These are phyloP conservation scores for Alnus glutinosa DNA, from an alignment of 306 rosid species.

Conservation along the genomic window DNA sequence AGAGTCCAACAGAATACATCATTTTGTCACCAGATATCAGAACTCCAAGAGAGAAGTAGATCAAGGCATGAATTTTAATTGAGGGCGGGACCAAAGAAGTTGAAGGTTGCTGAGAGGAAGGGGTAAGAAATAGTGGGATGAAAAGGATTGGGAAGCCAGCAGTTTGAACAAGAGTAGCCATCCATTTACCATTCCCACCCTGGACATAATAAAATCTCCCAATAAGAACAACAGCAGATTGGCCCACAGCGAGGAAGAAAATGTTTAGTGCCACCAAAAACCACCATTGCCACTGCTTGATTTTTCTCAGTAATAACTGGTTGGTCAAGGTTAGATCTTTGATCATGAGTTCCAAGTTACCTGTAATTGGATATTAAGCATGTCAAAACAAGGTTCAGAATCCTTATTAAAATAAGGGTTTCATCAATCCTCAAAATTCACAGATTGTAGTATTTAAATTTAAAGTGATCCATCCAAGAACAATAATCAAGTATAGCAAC, in stretches of 20 bases:
- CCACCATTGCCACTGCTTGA: slow-evolving; percentile 92
- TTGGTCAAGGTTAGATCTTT: slow-evolving; percentile 27
- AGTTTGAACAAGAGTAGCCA: slow-evolving; percentile 91
- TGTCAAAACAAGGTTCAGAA: too few species aligned
- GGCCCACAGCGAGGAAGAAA: slow-evolving; percentile 66
- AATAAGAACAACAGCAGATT: slow-evolving; percentile 75
- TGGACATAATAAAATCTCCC: slow-evolving; percentile 85
- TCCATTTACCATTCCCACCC: slow-evolving; percentile 91
- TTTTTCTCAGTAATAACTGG: slow-evolving; percentile 36
- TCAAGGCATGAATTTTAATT: slow-evolving; percentile 28
- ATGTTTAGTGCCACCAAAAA: slow-evolving; percentile 63
- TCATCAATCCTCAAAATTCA: too few species aligned
- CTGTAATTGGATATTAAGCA: too few species aligned
- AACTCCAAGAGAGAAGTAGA: slow-evolving; percentile 65
- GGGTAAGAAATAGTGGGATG: slow-evolving; percentile 53
- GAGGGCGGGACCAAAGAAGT: slow-evolving; percentile 40
- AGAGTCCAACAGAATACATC: slow-evolving; percentile 81
- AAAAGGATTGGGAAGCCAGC: slow-evolving; percentile 70
- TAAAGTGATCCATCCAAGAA: too few species aligned
- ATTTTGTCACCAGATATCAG: slow-evolving; percentile 69
- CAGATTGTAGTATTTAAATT: too few species aligned
- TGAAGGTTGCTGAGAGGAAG: slow-evolving; percentile 42
- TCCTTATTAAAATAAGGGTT: too few species aligned
- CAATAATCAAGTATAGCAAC: too few species aligned
- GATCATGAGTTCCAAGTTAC: slow-evolving; percentile 21